Evolutionary conservation across 768 basidiomycete species (phyloP), one percentile per base, ranked within the genome.

Genomic region (Mycena crocata): DNA sequence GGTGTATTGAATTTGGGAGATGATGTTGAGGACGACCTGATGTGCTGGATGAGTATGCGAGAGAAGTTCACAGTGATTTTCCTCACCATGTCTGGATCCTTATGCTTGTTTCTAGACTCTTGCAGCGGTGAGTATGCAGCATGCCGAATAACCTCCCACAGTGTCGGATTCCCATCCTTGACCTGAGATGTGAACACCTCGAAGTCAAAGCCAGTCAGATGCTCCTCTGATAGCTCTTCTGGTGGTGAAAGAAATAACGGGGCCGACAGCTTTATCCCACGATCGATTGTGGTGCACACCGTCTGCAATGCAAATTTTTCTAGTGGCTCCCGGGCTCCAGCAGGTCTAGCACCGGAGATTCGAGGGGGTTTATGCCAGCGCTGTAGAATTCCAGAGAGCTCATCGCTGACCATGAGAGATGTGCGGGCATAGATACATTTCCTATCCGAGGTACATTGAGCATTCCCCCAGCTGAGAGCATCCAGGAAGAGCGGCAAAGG

Each of bases 361-460:
- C 59, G 37, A 10, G 71, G 75, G 7, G 75, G 75, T 21, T 64
- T 66, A 65, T 70, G 64, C 68, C 74, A 76, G 26, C 67, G 28
- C 30, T 59, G 30, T 14, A 76, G 42, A 39, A 76, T 76, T 17
- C 59, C 45, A 3, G 71, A 70, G 12, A 76, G 70, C 57, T 73
- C 64, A 0, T 52, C 50, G 40, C 72, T 74, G 17, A 42, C 39
- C 69, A 73, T 71, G n/a, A 76, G 54, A 6, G 62, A 19, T 14
- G 71, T 71, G 5, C 62, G 64, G 1, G 66, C 68, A 46, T 54
- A 61, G 28, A 40, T 45, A 39, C 70, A 50, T 17, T 61, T 48
- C 3, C n/a, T 40, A 48, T 72, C 66, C 13, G 56, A 49, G 28
- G 40, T 46, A 39, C 72, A 73, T 7, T 40, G 62, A 17, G 19